Evolutionary conservation across 768 basidiomycete species (phyloP).

Genomic region (Coprinopsis sp.): DNA sequence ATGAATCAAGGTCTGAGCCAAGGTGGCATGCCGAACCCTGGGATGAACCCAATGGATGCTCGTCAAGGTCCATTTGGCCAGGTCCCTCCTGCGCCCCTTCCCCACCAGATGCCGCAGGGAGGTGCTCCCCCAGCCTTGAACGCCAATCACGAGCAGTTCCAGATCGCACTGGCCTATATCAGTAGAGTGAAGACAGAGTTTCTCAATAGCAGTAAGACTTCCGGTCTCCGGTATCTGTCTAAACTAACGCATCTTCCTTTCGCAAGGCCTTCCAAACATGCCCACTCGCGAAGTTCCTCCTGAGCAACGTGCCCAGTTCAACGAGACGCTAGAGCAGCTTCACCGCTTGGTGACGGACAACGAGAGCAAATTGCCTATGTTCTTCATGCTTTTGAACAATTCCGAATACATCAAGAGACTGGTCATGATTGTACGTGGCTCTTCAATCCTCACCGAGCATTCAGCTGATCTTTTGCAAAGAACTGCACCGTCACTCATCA

Average conservation of each 20-base stretch:
- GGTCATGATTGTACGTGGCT: constrained; percentile 48
- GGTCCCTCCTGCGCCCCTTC: constrained; percentile 8
- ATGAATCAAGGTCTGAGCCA: neutral
- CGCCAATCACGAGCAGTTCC: constrained; percentile 22
- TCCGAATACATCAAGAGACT: constrained; percentile 47
- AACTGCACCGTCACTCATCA: constrained; percentile 44
- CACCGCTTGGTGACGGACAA: constrained; percentile 42
- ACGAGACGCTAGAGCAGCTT: constrained; percentile 44
- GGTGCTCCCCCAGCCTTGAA: constrained; percentile 31
- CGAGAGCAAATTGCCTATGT: constrained; percentile 46
- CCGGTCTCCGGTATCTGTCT: neutral
- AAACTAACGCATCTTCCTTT: constrained; percentile 6
- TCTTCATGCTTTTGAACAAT: constrained; percentile 40
- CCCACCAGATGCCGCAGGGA: constrained; percentile 6
- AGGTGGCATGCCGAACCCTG: constrained; percentile 1
- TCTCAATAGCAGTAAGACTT: constrained; percentile 20
- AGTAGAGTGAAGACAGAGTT: constrained; percentile 30
- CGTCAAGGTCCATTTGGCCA: neutral
- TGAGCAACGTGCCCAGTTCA: constrained; percentile 53
- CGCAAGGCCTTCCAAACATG: constrained; percentile 33
- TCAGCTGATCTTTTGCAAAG: constrained; percentile 23
- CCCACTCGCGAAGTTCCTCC: constrained; percentile 38
- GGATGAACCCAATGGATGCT: neutral
- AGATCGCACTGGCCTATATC: neutral
- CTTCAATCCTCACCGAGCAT: neutral